Evolutionary conservation across 495 filamentous ascomycete genomes (phyloP), one percentile per base, ranked within the genome.

Genomic region (Hypoxylon rickii): DNA sequence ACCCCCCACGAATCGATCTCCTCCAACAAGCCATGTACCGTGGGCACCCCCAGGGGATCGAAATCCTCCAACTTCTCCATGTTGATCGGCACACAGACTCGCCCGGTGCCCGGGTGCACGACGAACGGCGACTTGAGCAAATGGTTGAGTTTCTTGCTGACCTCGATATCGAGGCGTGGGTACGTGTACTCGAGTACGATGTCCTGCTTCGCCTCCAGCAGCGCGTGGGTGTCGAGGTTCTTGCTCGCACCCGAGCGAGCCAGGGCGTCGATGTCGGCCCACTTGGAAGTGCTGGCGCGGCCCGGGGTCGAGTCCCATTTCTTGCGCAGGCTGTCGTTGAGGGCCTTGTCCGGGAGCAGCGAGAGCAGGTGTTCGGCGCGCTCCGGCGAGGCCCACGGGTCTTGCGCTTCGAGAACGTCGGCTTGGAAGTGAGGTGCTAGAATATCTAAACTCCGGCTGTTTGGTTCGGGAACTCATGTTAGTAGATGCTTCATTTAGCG

Each of bases 181-280:
- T 98, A 98, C 3, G 94, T 96, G 73, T 97, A 97, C 73, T 97
- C 95, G 19, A 98, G 81, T 11, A 97, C 84, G 37, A 97, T 86
- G 64, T 97, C 94, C 61, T 95, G 89, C 73, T 96, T 97, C 18
- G 89, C 89, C 52, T 97, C 89, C n/a, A 85, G 78, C 18, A 97
- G 79, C 2, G 83, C 79, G 42, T 76, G 73, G 2, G 83, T 52
- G 62, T 90, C 84, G 0, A 93, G 70, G 1, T 75, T 81, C 42
- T 84, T 85, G 66, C 83, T 83, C 8, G 81, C 83, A 10, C 86
- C 84, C 0, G 84, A 82, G 64, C 89, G 87, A 12, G 94, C 94
- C 2, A 96, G 70, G 0, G 83, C 71, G 71, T 97, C 87, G 63
- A 98, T 97, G 69, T 98, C 94, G 5, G 86, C 82, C 95, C 94